Base-by-base conservation (phyloP, 2,329 filamentous ascomycete genomes). In the Fusarium sacchari region DNA sequence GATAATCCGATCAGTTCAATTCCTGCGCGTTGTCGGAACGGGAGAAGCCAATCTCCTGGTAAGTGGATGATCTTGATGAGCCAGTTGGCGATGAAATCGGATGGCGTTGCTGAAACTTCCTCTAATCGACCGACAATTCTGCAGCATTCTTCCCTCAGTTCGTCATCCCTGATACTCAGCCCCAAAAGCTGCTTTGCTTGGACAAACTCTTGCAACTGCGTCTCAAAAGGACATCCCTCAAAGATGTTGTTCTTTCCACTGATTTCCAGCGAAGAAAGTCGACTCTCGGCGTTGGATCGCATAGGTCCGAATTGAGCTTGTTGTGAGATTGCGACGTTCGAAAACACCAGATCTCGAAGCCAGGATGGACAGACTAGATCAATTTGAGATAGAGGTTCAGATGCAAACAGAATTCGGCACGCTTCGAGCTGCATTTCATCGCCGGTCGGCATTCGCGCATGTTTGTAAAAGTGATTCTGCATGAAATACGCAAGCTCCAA, bases 221-320 rank as follows among this genome's bases (percentile, higher is more conserved):
- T 62, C 52, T 81, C 79, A 1, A 81, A 76, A 4, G 74, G 71
- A 56, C 79, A 81, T 1, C 61, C 59, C 7, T 80, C 78, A 10
- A 81, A 81, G 0, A 81, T 74, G 7, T 74, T 75, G 0, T 77
- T 63, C 55, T 81, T 79, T 1, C 79, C 79, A 3, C 77, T 80
- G 6, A 81, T 80, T 22, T 67, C 70, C 14, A 79, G 60, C 0
- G 72, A 65, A 0, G 64, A 69, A 2, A 80, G 59, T 3, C 79
- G 73, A 8, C 73, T 66, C 50, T 80, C 78, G 2, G 71, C 64
- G 3, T 74, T 55, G 0, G 78, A 74, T 12, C 79, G 39, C 56
- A 81, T 64, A 0, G 78, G 78, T 6, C 73, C 72, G 12, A 81
- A 72, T 14, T 75, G 76, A 1, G 79, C 79, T 24, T 68, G 71